Base-by-base conservation (phyloP, 1,284 basidiomycete genomes). In the Irpex sp. region DNA sequence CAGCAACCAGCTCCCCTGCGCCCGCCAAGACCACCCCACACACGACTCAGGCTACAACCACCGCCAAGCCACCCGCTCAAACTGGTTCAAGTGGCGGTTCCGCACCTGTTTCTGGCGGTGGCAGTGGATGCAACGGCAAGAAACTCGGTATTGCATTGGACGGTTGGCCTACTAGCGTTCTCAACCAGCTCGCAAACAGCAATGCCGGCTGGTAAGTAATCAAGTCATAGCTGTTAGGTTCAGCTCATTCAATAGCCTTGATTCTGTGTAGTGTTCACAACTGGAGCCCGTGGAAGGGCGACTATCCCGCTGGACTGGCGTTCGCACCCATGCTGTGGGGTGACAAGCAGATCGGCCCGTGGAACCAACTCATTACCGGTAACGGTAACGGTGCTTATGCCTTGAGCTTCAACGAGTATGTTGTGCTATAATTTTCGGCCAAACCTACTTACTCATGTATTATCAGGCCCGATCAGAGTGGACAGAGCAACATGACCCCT, bases 291-390 rank as follows among this genome's bases (percentile, higher is more conserved):
- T 71, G 68, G 65, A 76, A 75, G 58, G 79, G 83, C 17, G 71
- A 77, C 11, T 72, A 73, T 15, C 53, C 65, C 0, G 73, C 80
- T 61, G 84, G 83, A 46, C 75, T 86, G 58, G 73, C 81, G 11
- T 84, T 78, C 72, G 79, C 82, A 63, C 83, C 87, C 62, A 90
- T 91, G 89, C 75, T 91, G 8, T 93, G 90, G 89, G 87, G 89
- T 68, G 19, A 15, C 33, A 78, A 81, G 58, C 53, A 55, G 33
- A 55, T 11, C 33, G 33, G 9, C 33, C 19, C 53, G 26, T 17
- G 53, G 33, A 19, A 8, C 9, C 13, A 31, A 17, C 39, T 43
- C 39, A 43, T 55, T 35, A 55, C 21, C 54, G 73, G 76, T n/a
- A 70, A 77, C 58, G 80, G 83, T 63, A 79, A 85, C 59, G 82